Conservation (phyloP, 306 rosid genomes). For the Arachis stenosperma region DNA sequence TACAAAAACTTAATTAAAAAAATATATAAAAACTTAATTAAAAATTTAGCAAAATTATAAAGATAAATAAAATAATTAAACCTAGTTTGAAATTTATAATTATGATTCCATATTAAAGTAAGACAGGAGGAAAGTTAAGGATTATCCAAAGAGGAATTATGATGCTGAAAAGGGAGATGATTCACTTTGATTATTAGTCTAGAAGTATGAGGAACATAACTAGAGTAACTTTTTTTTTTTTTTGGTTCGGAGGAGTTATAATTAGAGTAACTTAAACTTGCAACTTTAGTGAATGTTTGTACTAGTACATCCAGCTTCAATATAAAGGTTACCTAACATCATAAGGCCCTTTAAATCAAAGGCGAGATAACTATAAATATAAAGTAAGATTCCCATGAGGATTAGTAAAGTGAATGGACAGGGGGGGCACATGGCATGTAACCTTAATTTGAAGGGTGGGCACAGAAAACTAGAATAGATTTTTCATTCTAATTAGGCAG, state of each 20-base stretch:
- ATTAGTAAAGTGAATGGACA: slow-evolving; percentile 41
- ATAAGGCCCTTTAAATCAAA: slow-evolving; percentile 33
- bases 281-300: slow-evolving; percentile 33
- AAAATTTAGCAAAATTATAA: too few relatives aligned
- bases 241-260: not conserved
- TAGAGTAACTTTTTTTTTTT: too few relatives aligned
- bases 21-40: too few relatives aligned
- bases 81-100: not conserved
- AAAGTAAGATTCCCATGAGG: slow-evolving; percentile 59
- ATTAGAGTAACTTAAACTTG: not conserved
- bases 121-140: not conserved
- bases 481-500: slow-evolving; percentile 5
- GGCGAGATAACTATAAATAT: slow-evolving; percentile 18
- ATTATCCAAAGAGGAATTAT: not conserved
- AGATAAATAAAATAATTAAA: too few relatives aligned
- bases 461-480: slow-evolving; percentile 46
- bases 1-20: too few relatives aligned
- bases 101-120: not conserved
- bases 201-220: not conserved
- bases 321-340: slow-evolving; percentile 38
- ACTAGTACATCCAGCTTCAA: slow-evolving; percentile 38
- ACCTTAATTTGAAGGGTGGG: slow-evolving; percentile 36
- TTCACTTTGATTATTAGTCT: slow-evolving; percentile 18
- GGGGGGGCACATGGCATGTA: slow-evolving; percentile 49
- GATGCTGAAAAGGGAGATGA: not conserved